A percentile compares a stretch with the other conserved stretches of the same genome.
Conservation (phyloP, 2,329 filamentous ascomycete species). For the Cercospora janseana region DNA sequence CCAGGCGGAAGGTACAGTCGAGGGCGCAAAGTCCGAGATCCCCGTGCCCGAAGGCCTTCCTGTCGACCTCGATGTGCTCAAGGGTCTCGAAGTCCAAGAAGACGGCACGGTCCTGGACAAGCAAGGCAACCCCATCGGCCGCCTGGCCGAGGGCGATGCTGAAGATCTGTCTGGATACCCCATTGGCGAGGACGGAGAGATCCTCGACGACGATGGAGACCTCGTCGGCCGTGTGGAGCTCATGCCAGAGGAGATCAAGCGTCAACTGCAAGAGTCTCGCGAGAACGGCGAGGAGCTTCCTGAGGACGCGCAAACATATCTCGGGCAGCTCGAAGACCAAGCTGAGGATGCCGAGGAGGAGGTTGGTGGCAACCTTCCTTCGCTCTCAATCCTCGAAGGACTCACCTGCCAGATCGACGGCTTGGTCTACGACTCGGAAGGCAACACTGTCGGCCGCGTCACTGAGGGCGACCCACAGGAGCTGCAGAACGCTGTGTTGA, state of each 20-base stretch:
- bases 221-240: conserved; percentile 55
- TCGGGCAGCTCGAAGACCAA: conserved; percentile 28
- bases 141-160: conserved; percentile 53
- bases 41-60: conserved; percentile 42
- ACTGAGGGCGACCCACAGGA: conserved; percentile 50
- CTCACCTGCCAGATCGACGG: conserved; percentile 49
- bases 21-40: conserved; percentile 33
- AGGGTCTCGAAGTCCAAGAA: conserved; percentile 53
- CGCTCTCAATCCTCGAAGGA: conserved; percentile 48
- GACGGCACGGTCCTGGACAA: conserved; percentile 55
- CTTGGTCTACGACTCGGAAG: conserved; percentile 52
- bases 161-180: conserved; percentile 53
- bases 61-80: conserved; percentile 48
- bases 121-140: conserved; percentile 50
- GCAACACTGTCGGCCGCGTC: conserved; percentile 50
- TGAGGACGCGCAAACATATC: conserved; percentile 38
- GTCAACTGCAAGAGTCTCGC: conserved; percentile 43
- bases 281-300: conserved; percentile 40
- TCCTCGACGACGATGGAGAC: conserved; percentile 55
- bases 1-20: conserved; percentile 36
- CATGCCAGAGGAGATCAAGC: conserved; percentile 46
- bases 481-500: conserved; percentile 50
- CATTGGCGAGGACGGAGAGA: conserved; percentile 55
- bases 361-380: conserved; percentile 41
- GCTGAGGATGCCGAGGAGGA: conserved; percentile 36